phyloP scores from a whole-genome alignment of 352 stramenopile species.

The Saprolegnia diclina region DNA sequence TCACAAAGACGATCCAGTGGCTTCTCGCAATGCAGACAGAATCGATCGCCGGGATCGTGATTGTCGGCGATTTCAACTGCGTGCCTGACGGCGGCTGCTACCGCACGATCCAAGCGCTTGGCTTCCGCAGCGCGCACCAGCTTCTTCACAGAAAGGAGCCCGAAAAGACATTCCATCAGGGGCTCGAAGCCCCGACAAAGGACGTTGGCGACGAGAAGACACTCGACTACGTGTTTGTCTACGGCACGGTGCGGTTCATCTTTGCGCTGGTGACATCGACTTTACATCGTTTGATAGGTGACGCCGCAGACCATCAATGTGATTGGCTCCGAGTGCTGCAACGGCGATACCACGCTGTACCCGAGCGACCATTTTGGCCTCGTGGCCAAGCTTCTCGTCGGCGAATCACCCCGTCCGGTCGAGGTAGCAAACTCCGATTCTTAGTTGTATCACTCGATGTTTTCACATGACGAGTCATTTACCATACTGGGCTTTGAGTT shows the following conservation, averaged over 20 bases:
- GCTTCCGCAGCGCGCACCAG: conserved; percentile 4
- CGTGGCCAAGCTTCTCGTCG: neutral
- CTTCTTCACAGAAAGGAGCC: neutral
- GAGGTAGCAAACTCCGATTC: no score
- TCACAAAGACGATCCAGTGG: neutral
- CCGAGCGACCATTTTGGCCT: conserved; percentile 15
- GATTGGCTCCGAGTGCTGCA: conserved; percentile 1
- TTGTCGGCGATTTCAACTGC: conserved; percentile 18
- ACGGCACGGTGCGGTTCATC: neutral
- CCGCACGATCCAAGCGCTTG: neutral
- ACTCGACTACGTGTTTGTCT: conserved; percentile 12
- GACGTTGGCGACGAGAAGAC: neutral
- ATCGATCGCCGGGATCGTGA: neutral
- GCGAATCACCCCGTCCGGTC: neutral
- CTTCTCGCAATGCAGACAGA: neutral
- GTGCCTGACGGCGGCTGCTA: conserved; percentile 1
- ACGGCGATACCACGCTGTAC: conserved; percentile 1
- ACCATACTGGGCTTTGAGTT: no score
- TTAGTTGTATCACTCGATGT: no score
- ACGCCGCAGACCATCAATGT: neutral
- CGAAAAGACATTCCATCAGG: conserved; percentile 6
- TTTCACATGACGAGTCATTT: no score
- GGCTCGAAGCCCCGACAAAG: conserved; percentile 5
- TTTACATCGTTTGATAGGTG: neutral
- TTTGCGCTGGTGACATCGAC: no score